phyloP scores from a whole-genome alignment of 192 early-diverging fungal species.

The Coemansia pectinata region DNA sequence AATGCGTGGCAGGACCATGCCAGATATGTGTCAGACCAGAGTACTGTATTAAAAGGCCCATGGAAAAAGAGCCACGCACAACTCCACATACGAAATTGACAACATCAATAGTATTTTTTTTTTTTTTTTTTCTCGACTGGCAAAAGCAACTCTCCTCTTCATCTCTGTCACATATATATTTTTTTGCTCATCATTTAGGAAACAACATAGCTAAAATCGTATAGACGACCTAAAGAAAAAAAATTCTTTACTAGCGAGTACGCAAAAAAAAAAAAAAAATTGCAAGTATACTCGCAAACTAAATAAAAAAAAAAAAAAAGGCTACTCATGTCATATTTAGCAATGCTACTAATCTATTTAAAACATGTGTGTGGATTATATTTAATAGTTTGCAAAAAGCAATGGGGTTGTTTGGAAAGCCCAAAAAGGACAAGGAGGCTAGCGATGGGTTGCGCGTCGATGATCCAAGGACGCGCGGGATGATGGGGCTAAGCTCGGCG shows the following conservation, averaged over 20 bases:
- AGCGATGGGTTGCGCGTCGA: background rate
- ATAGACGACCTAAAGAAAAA: background rate
- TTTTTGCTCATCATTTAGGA: background rate
- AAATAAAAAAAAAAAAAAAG: background rate
- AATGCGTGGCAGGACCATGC: background rate
- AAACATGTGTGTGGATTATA: background rate
- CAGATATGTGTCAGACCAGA: background rate
- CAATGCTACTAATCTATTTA: background rate
- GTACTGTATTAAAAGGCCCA: background rate
- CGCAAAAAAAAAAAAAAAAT: background rate
- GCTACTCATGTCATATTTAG: background rate
- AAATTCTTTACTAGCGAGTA: background rate
- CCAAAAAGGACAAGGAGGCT: slow-evolving; percentile 24
- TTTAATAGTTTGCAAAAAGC: background rate
- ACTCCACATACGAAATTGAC: background rate
- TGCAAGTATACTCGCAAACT: background rate
- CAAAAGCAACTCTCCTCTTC: background rate
- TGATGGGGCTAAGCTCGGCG: background rate
- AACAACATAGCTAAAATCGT: background rate
- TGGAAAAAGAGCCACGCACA: background rate
- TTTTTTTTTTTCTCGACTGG: background rate
- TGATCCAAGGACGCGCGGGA: background rate
- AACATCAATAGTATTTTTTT: background rate
- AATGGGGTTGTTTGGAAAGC: slow-evolving; percentile 44
- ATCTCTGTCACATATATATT: background rate